A percentile compares a stretch with the other conserved stretches of the same genome.
Conservation (phyloP, 768 basidiomycete genomes). For the Boletus subparvulus region DNA sequence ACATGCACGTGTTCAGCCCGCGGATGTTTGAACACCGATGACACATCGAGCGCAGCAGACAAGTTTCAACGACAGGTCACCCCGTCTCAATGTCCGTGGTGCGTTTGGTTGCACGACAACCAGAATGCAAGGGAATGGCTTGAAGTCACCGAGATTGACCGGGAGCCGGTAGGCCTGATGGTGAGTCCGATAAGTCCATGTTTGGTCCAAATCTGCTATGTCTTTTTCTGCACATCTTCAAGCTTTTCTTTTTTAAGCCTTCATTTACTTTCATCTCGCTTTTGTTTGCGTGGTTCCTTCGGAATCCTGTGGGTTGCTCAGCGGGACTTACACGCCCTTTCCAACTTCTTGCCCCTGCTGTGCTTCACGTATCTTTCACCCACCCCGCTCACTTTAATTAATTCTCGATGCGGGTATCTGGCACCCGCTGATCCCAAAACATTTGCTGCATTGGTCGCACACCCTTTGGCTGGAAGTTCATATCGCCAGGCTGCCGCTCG, state of each 20-base stretch:
- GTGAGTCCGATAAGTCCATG: conserved; percentile 23
- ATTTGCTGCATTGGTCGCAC: conserved; percentile 3
- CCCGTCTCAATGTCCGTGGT: conserved; percentile 16
- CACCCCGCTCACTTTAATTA: conserved; percentile 6
- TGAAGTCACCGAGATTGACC: conserved; percentile 31
- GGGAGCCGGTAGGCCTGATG: conserved; percentile 24
- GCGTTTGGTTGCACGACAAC: conserved; percentile 26
- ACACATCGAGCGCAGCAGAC: conserved; percentile 4
- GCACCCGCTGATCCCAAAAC: conserved; percentile 6
- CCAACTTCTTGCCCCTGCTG: not conserved
- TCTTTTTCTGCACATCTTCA: not conserved
- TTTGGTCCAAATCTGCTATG: conserved; percentile 3
- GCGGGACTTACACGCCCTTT: conserved; percentile 7
- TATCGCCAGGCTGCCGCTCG: conserved; percentile 17
- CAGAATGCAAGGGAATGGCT: conserved; percentile 35
- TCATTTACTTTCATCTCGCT: conserved; percentile 13
- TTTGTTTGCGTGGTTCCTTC: conserved; percentile 2
- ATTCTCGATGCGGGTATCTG: conserved; percentile 16
- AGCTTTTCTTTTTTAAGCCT: conserved; percentile 1
- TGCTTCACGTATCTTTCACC: conserved; percentile 4
- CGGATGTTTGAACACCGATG: conserved; percentile 11
- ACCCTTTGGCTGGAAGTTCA: conserved; percentile 14
- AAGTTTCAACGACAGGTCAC: not conserved
- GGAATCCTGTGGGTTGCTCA: conserved; percentile 13
- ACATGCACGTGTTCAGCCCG: conserved; percentile 19